Evolutionary conservation across 768 basidiomycete species (phyloP), one percentile per base, ranked within the genome.

Genomic region (Filobasidium wieringae): DNA sequence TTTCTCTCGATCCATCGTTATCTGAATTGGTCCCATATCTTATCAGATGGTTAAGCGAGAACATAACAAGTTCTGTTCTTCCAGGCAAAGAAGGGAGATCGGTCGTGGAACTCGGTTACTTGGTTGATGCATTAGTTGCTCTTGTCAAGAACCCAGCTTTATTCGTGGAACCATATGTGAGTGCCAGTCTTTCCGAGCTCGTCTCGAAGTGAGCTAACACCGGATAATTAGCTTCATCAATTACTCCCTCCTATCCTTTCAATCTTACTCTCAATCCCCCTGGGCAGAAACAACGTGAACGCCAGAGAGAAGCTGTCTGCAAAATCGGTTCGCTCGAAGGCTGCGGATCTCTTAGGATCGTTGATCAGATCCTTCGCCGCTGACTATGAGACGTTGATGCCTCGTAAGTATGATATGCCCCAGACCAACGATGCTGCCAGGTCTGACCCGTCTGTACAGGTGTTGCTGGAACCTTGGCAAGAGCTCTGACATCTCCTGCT

Each of bases 111-210:
- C 83, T 99, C 1, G 87, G 87, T 61, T 84, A 89, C 29, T 76
- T 90, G 60, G 75, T 97, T 60, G 88, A 90, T 61, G 87, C 88
- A 17, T 82, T 90, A 40, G 80, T 84, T 58, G 87, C 90, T 1
- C 78, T 96, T 14, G 75, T 95, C 50, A 85, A 87, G 55, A 99
- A 97, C 72, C 77, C 80, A 30, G 86, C 87, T 0, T 77, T 99
- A 5, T 96, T 96, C 69, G 82, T 96, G 24, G 95, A 99, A 73
- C 95, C 93, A 41, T 97, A 95, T 70, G 91, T 95, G 67, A 69
- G 88, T 79, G 29, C 24, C 19, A 5, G 22, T 6, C 4, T 7
- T 8, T 27, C 49, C 29, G 9, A 27, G 49, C 29, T 11, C 15
- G 24, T n/a, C n/a, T n/a, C n/a, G n/a, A n/a, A n/a, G n/a, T n/a